A percentile compares a stretch with the other conserved stretches of the same genome.
phyloP scores from a whole-genome alignment of 192 early-diverging fungal genomes.

The Cetraspora pellucida region DNA sequence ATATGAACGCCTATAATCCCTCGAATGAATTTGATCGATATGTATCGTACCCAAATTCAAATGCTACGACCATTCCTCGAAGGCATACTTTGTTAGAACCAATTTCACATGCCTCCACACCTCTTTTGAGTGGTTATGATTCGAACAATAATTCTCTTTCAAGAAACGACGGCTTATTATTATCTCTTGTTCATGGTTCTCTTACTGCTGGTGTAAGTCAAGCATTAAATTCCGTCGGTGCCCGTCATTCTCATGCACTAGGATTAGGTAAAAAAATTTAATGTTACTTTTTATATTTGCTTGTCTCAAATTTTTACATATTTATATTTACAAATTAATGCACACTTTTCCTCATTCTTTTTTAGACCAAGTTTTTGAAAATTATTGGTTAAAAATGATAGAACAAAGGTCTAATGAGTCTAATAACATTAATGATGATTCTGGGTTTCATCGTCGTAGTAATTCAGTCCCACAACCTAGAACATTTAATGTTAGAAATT shows the following conservation, averaged over 20 bases:
- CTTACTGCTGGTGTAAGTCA: conserved; percentile 36
- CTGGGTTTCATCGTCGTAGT: conserved; percentile 24
- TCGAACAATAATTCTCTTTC: conserved; percentile 15
- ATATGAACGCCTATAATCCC: conserved; percentile 29
- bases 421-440: not conserved
- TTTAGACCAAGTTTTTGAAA: conserved; percentile 32
- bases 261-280: conserved; percentile 38
- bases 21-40: not conserved
- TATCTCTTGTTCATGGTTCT: conserved; percentile 32
- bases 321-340: not conserved
- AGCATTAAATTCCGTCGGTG: conserved; percentile 40
- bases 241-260: conserved; percentile 44
- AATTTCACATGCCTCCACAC: conserved; percentile 5
- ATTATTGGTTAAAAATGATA: conserved; percentile 16
- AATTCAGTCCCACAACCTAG: not conserved
- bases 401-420: not conserved
- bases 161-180: conserved; percentile 35
- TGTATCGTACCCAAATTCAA: conserved; percentile 13
- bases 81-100: not conserved
- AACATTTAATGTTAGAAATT: not conserved
- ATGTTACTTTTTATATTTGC: not conserved
- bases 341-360: not conserved
- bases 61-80: conserved; percentile 18
- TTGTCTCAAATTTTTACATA: not conserved
- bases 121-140: conserved; percentile 33